Base-by-base conservation (phyloP, 768 basidiomycete genomes). In the Boletellus sp. region DNA sequence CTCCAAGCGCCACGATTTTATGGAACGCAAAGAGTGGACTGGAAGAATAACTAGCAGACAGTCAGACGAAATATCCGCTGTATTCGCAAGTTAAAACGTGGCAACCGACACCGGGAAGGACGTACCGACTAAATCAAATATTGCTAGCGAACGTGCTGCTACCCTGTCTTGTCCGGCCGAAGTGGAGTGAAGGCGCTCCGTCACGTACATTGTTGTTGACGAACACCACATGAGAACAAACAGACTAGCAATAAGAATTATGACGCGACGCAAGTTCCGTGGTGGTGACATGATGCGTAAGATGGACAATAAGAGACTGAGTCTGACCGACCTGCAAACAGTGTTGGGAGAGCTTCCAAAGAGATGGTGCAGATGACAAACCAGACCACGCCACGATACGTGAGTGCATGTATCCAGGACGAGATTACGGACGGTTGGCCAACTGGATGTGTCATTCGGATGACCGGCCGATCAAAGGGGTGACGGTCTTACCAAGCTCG, bases 61-160 rank as follows among this genome's bases (percentile, higher is more conserved):
- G 31, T 56, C 62, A 12, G 59, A 55, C 10, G 66, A 23, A 31
- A 66, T 38, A 26, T 66, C 55, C 16, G 49, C 62, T 64, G 39
- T 38, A 6, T 26, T 38, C 16, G 28, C 46, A 4, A 41, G 23
- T 59, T 36, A 56, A 47, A 20, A 36, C 33, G 8, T 20, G 22
- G 4, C 10, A 22, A 28, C 36, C 6, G 23, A 7, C 24, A 36
- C 20, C 5, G 17, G 36, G 20, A 45, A 44, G 34, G 22, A 43
- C 48, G 22, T 38, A 56, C 61, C 16, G n/a, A 47, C 49, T 13
- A 62, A 44, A 44, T 60, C 61, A 42, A 45, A 50, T 42, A 60
- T 52, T 12, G 42, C 11, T 37, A 50, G 15, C 3, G 47, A 20
- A 5, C 6, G 36, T 19, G 15, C 32, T 17, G 10, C n/a, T 24